These are phyloP conservation scores for Pseudonitzschia delicatissima DNA, from an alignment of 108 stramenopile genomes.

Conservation along the genomic window DNA sequence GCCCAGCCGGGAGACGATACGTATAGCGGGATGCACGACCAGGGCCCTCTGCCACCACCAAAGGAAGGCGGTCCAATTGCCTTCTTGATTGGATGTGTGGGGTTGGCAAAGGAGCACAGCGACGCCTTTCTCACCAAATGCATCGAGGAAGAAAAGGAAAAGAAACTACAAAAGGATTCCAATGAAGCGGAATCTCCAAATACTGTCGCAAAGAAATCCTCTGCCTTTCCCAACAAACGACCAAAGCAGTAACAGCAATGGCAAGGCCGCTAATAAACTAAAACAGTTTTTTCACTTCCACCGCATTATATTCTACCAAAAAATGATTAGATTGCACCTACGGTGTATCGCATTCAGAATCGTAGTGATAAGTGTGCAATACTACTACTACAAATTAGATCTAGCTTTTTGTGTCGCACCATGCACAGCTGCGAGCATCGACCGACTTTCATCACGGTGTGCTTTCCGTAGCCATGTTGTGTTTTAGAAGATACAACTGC, in stretches of 20 bases:
- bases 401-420: too few relatives aligned
- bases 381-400: too few relatives aligned
- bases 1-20: conserved; percentile 3
- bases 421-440: too few relatives aligned
- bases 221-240: neutral
- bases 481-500: conserved; percentile 59
- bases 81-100: conserved; percentile 52
- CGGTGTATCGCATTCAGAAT: too few relatives aligned
- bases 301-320: too few relatives aligned
- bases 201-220: neutral
- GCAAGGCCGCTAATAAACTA: neutral
- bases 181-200: neutral
- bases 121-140: conserved; percentile 65
- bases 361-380: too few relatives aligned
- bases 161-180: neutral
- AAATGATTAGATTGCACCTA: too few relatives aligned
- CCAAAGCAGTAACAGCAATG: neutral
- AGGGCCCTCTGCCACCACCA: conserved; percentile 59
- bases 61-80: conserved; percentile 66
- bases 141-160: conserved; percentile 53
- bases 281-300: too few relatives aligned
- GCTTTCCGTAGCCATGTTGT: conserved; percentile 10
- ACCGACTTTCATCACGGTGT: neutral
- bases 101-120: conserved; percentile 59
- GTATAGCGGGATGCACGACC: conserved; percentile 82